phyloP scores from a whole-genome alignment of 768 basidiomycete species.

The Tulasnella sp. region DNA sequence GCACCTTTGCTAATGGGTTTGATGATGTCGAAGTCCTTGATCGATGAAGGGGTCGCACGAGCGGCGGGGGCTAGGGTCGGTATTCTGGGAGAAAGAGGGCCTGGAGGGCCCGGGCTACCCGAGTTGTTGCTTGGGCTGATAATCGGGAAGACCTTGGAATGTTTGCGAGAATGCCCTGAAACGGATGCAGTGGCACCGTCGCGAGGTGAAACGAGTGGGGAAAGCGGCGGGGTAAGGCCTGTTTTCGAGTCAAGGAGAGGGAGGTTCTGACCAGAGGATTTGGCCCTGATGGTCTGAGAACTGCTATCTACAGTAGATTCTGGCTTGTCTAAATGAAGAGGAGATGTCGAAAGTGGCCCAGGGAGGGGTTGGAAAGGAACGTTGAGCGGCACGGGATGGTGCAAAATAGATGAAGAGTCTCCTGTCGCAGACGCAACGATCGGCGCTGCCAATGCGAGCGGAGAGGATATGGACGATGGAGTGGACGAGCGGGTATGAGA shows the following conservation, averaged over 20 bases:
- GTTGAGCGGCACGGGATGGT: conserved; percentile 35
- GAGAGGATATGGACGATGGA: conserved; percentile 81
- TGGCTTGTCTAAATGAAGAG: conserved; percentile 8
- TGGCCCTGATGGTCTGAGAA: conserved; percentile 46
- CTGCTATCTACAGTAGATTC: conserved; percentile 24
- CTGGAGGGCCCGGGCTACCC: conserved; percentile 27
- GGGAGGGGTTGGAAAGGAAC: background rate
- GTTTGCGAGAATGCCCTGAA: conserved; percentile 40
- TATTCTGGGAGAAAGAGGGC: conserved; percentile 80
- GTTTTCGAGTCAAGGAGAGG: conserved; percentile 44
- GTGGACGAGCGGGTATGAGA: conserved; percentile 56
- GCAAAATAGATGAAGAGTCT: conserved; percentile 23
- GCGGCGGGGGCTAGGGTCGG: conserved; percentile 61
- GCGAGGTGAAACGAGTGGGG: conserved; percentile 49
- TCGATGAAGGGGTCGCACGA: conserved; percentile 77
- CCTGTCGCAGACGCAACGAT: conserved; percentile 55
- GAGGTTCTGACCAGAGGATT: conserved; percentile 59
- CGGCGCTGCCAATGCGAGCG: conserved; percentile 74
- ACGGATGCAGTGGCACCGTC: conserved; percentile 37
- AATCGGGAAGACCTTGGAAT: conserved; percentile 60
- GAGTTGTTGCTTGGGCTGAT: conserved; percentile 42
- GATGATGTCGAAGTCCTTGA: conserved; percentile 98
- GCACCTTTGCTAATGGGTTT: conserved; percentile 99
- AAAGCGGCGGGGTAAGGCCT: conserved; percentile 65
- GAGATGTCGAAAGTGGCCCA: conserved; percentile 3